phyloP scores from a whole-genome alignment of 2,329 filamentous ascomycete genomes.

The Macroventuria anomochaeta region DNA sequence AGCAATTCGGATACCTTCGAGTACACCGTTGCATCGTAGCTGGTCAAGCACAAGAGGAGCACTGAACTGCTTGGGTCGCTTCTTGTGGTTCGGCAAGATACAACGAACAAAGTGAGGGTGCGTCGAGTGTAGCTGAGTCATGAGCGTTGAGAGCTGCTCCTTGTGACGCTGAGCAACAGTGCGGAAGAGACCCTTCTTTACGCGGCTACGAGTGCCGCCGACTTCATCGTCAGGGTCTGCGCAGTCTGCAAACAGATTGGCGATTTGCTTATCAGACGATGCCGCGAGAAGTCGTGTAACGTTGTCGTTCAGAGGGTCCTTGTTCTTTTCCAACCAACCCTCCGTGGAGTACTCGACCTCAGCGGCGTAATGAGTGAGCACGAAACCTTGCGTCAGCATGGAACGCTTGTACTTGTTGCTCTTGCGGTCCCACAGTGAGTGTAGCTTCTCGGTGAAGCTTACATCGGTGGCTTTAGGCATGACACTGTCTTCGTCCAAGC shows the following conservation, averaged over 20 bases:
- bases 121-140: slow-evolving; percentile 92
- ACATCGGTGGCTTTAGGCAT: slow-evolving; percentile 99
- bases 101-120: slow-evolving; percentile 98
- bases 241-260: slow-evolving; percentile 86
- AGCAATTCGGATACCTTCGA: slow-evolving; percentile 98
- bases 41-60: slow-evolving; percentile 94
- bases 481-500: slow-evolving; percentile 94
- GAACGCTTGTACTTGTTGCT: slow-evolving; percentile 91
- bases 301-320: slow-evolving; percentile 97
- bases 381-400: slow-evolving; percentile 87
- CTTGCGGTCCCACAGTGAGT: slow-evolving; percentile 95
- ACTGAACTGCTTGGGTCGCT: slow-evolving; percentile 90
- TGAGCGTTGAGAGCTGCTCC: slow-evolving; percentile 94
- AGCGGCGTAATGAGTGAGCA: slow-evolving; percentile 95
- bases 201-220: slow-evolving; percentile 73
- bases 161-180: slow-evolving; percentile 97
- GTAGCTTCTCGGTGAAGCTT: slow-evolving; percentile 96
- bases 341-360: slow-evolving; percentile 97
- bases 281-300: slow-evolving; percentile 84
- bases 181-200: slow-evolving; percentile 96
- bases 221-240: slow-evolving; percentile 78
- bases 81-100: slow-evolving; percentile 98
- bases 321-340: slow-evolving; percentile 98
- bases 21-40: slow-evolving; percentile 95
- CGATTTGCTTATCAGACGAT: slow-evolving; percentile 83